Evolutionary conservation across 2,329 filamentous ascomycete species (phyloP), one percentile per base, ranked within the genome.

Genomic region (Penicillium olsonii): DNA sequence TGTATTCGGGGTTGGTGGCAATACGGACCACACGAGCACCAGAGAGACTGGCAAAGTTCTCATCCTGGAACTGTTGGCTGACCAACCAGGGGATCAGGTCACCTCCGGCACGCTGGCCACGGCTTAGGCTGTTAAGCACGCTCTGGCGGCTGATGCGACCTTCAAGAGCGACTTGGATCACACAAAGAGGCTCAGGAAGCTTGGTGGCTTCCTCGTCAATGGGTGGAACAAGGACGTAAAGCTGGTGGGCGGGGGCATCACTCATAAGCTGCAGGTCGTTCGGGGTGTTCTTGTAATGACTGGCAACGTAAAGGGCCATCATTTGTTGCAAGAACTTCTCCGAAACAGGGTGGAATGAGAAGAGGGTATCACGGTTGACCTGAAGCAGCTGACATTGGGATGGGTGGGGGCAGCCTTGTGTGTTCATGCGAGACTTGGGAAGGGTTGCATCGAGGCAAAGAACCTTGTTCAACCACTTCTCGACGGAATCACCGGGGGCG

Each of bases 241-340:
- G 82, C 68, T 97, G 92, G 71, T 99, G 94, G 0, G 94, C 92
- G 1, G 94, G 94, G 1, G 94, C 94, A 71, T 99, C 94, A 54
- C 90, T 96, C 90, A 99, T 95, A 49, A 99, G 82, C 69, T 97
- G 94, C n/a, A 99, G 80, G 64, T 99, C 94, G 63, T 99, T 95
- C 0, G 94, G 94, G 0, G 92, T 90, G 73, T 99, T 99, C 73
- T 97, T 97, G 79, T 99, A 96, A 71, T 96, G 91, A 61, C 90
- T 95, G 22, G 94, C 91, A 22, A 99, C 95, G 63, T 97, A 99
- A 2, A 99, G 82, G 1, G 92, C 91, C 73, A 99, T 92, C 90
- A 99, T 96, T 63, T 96, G 91, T 69, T 99, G 94, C 47, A 99
- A 75, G 74, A 99, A 97, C 66, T 92, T 94, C 70, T 99, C 94